These are phyloP conservation scores for Diddensiella santjacobensis DNA, from an alignment of 805 yeast genomes.

Conservation along the genomic window DNA sequence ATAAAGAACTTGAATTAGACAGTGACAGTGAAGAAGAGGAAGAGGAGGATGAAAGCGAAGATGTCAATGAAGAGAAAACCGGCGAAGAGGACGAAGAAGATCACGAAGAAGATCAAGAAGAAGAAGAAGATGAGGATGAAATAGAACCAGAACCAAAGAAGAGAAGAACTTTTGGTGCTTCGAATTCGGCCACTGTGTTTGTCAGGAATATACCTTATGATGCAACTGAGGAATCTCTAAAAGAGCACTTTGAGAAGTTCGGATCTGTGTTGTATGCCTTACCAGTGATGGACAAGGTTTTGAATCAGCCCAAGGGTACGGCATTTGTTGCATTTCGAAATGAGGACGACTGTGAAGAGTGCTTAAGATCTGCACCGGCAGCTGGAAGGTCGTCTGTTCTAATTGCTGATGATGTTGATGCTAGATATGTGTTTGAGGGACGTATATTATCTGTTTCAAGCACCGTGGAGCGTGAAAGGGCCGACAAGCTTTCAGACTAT, in stretches of 20 bases:
- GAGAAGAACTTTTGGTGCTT: constrained; percentile 31
- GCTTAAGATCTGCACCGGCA: constrained; percentile 76
- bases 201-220: constrained; percentile 94
- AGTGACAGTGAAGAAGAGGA: constrained; percentile 42
- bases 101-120: constrained; percentile 38
- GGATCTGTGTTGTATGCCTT: constrained; percentile 90
- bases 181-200: constrained; percentile 55
- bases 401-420: constrained; percentile 88
- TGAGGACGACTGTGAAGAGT: constrained; percentile 58
- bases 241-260: constrained; percentile 74
- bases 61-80: constrained; percentile 35
- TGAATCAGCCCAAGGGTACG: constrained; percentile 88
- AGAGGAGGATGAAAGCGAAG: constrained; percentile 37
- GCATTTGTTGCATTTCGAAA: constrained; percentile 86
- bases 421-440: constrained; percentile 84
- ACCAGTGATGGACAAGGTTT: constrained; percentile 81
- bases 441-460: constrained; percentile 79
- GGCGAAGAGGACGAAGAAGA: constrained; percentile 40
- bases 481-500: constrained; percentile 66
- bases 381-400: constrained; percentile 55
- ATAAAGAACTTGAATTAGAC: constrained; percentile 38
- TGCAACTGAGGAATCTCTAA: constrained; percentile 75
- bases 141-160: constrained; percentile 29
- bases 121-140: constrained; percentile 32
- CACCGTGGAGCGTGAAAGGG: constrained; percentile 84